Conservation (phyloP, 176 grass and related monocot genomes). For the Oryza longistaminata region DNA sequence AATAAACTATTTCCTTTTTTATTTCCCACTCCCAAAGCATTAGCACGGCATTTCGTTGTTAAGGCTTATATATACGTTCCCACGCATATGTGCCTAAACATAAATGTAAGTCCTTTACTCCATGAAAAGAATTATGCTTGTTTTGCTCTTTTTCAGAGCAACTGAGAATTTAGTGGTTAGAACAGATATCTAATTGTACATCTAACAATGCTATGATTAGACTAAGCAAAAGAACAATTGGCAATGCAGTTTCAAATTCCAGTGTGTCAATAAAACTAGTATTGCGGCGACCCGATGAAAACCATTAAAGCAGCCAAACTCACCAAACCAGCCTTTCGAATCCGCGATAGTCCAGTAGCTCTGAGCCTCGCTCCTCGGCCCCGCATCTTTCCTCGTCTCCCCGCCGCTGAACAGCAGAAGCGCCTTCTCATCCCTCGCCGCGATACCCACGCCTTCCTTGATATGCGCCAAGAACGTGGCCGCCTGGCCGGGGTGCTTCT, state of each 20-base stretch:
- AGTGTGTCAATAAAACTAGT: neutral
- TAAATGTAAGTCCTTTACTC: neutral
- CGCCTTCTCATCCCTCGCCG: constrained; percentile 53
- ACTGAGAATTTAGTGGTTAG: neutral
- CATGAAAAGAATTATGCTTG: neutral
- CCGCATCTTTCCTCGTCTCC: constrained; percentile 82
- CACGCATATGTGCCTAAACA: neutral
- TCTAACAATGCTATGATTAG: constrained; percentile 7
- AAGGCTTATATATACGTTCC: neutral
- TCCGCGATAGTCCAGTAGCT: constrained; percentile 93
- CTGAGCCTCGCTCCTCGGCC: constrained; percentile 85
- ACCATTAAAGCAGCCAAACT: constrained; percentile 12
- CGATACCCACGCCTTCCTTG: constrained; percentile 67
- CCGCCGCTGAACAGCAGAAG: constrained; percentile 90
- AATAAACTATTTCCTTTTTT: neutral
- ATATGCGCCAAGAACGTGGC: constrained; percentile 87
- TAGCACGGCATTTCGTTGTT: neutral
- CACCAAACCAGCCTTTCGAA: constrained; percentile 84
- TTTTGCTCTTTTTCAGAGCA: constrained; percentile 21
- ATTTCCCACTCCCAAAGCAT: neutral
- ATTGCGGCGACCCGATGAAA: neutral
- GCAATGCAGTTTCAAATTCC: neutral
- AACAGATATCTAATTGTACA: neutral
- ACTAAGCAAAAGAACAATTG: neutral
- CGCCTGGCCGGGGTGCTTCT: constrained; percentile 81